Evolutionary conservation across 164 flowering plant species (phyloP).

Genomic region (Paratinospora sagittata): DNA sequence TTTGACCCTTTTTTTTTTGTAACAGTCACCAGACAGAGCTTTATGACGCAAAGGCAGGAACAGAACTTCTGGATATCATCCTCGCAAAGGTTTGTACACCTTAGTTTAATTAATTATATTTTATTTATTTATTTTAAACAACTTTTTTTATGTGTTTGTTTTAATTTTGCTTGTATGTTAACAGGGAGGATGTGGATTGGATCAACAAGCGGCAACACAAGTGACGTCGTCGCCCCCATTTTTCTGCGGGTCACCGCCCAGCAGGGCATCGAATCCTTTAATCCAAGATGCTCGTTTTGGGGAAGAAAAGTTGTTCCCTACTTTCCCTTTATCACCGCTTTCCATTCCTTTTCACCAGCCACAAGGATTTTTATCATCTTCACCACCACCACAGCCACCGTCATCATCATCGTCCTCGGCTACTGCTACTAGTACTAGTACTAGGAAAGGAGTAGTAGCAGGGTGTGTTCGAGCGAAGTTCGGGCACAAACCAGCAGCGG

Average conservation of each 20-base stretch:
- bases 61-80: constrained; percentile 71
- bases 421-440: too few species aligned
- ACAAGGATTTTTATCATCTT: background rate
- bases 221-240: constrained; percentile 54
- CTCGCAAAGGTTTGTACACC: constrained; percentile 81
- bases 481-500: constrained; percentile 71
- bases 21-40: constrained; percentile 59
- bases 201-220: constrained; percentile 22
- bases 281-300: constrained; percentile 58
- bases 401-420: constrained; percentile 43
- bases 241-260: constrained; percentile 74
- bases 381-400: constrained; percentile 17
- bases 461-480: constrained; percentile 51
- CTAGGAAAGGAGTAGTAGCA: constrained; percentile 43
- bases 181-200: constrained; percentile 44
- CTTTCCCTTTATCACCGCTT: constrained; percentile 21
- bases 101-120: too few species aligned
- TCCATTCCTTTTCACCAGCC: background rate
- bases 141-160: too few species aligned
- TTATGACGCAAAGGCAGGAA: constrained; percentile 54
- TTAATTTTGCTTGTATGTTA: too few species aligned
- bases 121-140: too few species aligned
- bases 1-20: background rate
- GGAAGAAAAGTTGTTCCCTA: constrained; percentile 28
- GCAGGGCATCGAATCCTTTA: constrained; percentile 62